Evolutionary conservation across 83 land plant genomes (phyloP).

Genomic region (Thuja plicata): DNA sequence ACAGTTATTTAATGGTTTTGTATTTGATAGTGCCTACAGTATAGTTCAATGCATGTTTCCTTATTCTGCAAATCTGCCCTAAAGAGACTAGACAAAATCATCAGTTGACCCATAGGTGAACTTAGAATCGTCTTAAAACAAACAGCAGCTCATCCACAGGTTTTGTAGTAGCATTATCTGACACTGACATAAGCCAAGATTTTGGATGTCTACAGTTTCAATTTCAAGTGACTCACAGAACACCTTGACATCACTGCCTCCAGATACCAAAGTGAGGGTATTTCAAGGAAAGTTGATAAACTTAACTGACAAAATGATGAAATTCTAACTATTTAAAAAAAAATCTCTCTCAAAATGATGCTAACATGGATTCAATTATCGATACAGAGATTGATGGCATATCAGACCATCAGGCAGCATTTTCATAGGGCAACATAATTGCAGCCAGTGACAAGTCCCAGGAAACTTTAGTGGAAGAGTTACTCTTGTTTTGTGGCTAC

Average conservation of each 20-base stretch:
- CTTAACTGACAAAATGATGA: background rate
- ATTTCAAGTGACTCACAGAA: background rate
- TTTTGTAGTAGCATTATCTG: background rate
- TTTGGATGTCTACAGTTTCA: background rate
- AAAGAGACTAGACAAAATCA: background rate
- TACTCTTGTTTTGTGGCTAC: background rate
- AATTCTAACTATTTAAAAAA: background rate
- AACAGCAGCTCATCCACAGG: background rate
- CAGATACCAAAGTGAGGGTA: background rate
- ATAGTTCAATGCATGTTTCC: background rate
- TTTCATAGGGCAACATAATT: background rate
- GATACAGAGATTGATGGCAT: background rate
- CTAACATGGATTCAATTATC: background rate
- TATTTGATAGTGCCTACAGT: background rate
- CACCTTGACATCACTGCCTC: background rate
- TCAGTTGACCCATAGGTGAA: background rate
- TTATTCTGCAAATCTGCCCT: background rate
- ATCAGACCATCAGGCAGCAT: background rate
- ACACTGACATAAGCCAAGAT: background rate
- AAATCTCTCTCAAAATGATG: background rate
- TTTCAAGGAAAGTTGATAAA: background rate
- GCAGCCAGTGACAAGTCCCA: background rate
- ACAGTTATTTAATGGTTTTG: no score
- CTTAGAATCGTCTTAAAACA: background rate
- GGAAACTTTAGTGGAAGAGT: background rate